phyloP scores from a whole-genome alignment of 2,329 filamentous ascomycete genomes.

The Orbilia ellipsospora region DNA sequence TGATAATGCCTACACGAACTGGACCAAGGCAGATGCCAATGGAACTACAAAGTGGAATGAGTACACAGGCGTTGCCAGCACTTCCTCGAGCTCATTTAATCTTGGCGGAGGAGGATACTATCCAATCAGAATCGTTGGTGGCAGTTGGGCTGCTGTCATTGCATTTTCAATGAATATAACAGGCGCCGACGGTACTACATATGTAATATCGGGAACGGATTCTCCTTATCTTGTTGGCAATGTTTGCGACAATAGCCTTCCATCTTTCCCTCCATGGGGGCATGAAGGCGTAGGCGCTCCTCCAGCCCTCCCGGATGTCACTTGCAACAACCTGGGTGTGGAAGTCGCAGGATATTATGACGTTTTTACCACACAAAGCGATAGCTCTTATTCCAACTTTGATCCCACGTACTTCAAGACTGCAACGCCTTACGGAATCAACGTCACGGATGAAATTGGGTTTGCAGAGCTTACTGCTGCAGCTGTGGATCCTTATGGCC shows the following conservation, averaged over 20 bases:
- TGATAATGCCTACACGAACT: background rate
- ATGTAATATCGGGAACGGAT: background rate
- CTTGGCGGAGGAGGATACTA: conserved; percentile 1
- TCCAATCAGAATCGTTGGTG: background rate
- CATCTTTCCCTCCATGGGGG: background rate
- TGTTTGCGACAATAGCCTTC: background rate
- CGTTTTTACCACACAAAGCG: too few species aligned
- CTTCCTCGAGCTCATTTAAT: background rate
- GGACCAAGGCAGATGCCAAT: background rate
- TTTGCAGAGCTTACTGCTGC: background rate
- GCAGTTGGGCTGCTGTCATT: background rate
- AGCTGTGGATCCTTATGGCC: too few species aligned
- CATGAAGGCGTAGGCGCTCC: too few species aligned
- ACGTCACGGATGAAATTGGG: background rate
- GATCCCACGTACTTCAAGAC: background rate
- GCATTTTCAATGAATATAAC: background rate
- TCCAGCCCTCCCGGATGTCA: background rate
- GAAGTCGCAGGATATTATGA: background rate
- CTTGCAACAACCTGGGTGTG: background rate
- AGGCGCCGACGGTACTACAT: background rate
- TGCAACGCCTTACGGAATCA: too few species aligned
- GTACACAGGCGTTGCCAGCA: too few species aligned
- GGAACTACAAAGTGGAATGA: background rate
- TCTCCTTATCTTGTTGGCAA: background rate
- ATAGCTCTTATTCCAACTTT: background rate